Base-by-base conservation (phyloP, 805 yeast species). In the Zygotorulaspora danielsina region DNA sequence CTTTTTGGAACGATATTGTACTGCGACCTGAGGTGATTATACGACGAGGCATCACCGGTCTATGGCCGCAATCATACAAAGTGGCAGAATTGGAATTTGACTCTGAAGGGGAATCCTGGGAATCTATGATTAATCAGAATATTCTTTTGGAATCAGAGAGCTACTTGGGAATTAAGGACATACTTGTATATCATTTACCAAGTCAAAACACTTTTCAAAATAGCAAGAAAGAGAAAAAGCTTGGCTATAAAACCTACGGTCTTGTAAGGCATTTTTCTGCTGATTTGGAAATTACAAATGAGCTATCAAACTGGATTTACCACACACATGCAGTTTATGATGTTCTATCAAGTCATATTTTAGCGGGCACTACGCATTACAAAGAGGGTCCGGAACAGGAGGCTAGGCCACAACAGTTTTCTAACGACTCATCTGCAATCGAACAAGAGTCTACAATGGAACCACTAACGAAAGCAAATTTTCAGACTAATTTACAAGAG, bases 281-380 rank as follows among this genome's bases (percentile, higher is more conserved):
- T 13, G 47, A 53, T 11, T 46, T 51, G 8, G 49, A 53, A 19
- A 50, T 50, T 25, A 27, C 59, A 7, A 37, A 58, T 1, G 49
- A 48, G 24, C 16, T 61, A 10, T 57, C 64, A 2, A 61, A 61
- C 36, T 61, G 66, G 66, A 32, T 61, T 3, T 51, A 57, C 27
- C 57, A 59, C 42, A 43, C 55, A 27, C 60, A 57, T 37, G 43
- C 55, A 7, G 44, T 51, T 5, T 52, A 58, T 42, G 60, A 45
- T 4, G 36, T 41, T 1, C 32, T 61, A 13, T 59, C 65, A 2
- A 53, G 57, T 30, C 61, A 57, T 38, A 50, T 53, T 6, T 29
- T 58, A 5, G 53, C 59, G 9, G 61, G 62, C 6, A 59, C 51
- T 35, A 53, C 52, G 9, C 57, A 58, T 36, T 55, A 46, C 42